Evolutionary conservation across 345 rosid species (phyloP).

Genomic region (Eutrema japonicum): DNA sequence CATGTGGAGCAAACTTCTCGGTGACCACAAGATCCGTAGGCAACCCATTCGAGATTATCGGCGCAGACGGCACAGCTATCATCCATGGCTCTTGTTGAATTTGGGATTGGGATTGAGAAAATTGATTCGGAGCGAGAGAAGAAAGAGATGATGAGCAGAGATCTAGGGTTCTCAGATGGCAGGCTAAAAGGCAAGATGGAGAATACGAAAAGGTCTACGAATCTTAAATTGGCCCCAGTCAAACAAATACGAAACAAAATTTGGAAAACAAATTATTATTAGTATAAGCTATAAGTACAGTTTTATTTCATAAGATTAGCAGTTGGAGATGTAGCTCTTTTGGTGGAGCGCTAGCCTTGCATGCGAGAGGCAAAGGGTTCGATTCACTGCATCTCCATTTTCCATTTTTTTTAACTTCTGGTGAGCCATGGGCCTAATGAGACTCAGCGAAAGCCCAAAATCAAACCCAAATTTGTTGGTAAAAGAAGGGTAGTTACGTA

Average conservation of each 20-base stretch:
- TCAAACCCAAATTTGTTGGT: background rate
- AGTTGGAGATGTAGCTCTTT: constrained; percentile 45
- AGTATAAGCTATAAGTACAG: no score
- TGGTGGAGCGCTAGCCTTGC: constrained; percentile 98
- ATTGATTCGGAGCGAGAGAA: background rate
- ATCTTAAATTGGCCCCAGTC: constrained; percentile 19
- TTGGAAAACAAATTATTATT: background rate
- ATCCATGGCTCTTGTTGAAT: constrained; percentile 58
- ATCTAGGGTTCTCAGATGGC: constrained; percentile 45
- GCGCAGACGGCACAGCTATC: constrained; percentile 96
- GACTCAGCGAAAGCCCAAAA: background rate
- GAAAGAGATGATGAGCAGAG: constrained; percentile 23
- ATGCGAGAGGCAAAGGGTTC: constrained; percentile 78
- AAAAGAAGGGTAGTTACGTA: constrained; percentile 24
- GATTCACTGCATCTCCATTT: constrained; percentile 40
- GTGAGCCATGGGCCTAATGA: background rate
- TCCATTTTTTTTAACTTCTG: rapidly evolving
- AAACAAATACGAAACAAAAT: background rate
- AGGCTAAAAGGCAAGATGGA: constrained; percentile 20
- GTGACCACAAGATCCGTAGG: constrained; percentile 92
- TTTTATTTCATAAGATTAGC: no score
- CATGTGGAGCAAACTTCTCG: constrained; percentile 92
- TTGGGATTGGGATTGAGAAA: constrained; percentile 11
- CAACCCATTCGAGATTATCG: constrained; percentile 89
- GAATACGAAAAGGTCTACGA: constrained; percentile 25